Base-by-base conservation (phyloP, 768 basidiomycete species). In the Pisolithus sp. region DNA sequence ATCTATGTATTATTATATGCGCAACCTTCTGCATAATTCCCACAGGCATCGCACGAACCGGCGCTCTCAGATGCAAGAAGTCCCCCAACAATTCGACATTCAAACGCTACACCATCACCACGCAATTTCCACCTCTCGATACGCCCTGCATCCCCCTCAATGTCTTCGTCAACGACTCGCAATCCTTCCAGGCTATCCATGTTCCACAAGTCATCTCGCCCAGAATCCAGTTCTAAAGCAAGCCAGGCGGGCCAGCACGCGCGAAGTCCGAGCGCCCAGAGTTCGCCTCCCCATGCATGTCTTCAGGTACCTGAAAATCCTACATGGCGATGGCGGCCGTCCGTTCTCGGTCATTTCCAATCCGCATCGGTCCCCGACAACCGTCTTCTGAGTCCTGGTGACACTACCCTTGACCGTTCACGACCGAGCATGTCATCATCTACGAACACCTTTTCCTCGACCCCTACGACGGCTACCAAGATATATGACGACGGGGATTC, bases 341-440 rank as follows among this genome's bases (percentile, higher is more conserved):
- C 76, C 55, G 77, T 87, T 21, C 65, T 85, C 21, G 81, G 79
- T 6, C 80, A 86, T 57, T 86, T 86, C 60, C 70, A 76, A 26
- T 74, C 78, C 50, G 59, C 74, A 48, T 74, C 79, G 47, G 62
- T 69, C 28, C 70, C 77, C 40, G 76, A 74, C 60, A 56, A 69
- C 46, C 77, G 34, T 34, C 5, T 67, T 47, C 61, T 73, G 46
- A 65, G 69, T 41, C 71, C 74, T 28, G 73, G 75, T 17, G 78
- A 75, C 43, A 65, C 68, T 15, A 54, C 58, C 8, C 70, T 65
- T 46, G 70, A 75, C 36, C 73, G 68, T 36, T 76, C 81, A 17
- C 76, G 81, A 30, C 81, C 77, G 17, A 83, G 81, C 58, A 72
- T 82, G 49, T 85, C 82, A 34, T 85, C 82, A 34, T 84, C 83